Evolutionary conservation across 352 stramenopile genomes (phyloP).

Genomic region (Globisporangium spiculum): DNA sequence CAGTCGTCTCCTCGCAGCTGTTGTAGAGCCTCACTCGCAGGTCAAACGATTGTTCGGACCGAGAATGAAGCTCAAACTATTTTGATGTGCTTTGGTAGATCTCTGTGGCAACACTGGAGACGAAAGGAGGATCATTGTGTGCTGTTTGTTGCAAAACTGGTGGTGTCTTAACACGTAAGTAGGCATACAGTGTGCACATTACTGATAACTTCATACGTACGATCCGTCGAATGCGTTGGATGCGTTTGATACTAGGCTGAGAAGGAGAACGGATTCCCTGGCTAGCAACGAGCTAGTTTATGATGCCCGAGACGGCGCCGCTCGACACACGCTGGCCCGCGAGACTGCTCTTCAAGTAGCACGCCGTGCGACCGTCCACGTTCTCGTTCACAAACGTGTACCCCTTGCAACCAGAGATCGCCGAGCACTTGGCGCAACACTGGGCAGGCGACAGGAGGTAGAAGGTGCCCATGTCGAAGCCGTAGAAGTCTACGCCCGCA

Average conservation of each 20-base stretch:
- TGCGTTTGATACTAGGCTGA: no score
- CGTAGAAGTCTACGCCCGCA: conserved; percentile 42
- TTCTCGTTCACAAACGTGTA: conserved; percentile 47
- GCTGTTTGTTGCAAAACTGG: no score
- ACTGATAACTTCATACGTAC: no score
- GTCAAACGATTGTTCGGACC: no score
- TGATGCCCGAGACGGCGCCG: conserved; percentile 27
- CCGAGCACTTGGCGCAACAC: conserved; percentile 29
- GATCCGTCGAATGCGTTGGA: no score
- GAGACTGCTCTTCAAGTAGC: conserved; percentile 34
- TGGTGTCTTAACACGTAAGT: no score
- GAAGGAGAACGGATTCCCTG: no score
- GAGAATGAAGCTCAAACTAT: no score
- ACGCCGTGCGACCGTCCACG: conserved; percentile 24
- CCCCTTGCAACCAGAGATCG: conserved; percentile 25
- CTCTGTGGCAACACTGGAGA: no score
- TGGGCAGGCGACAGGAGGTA: conserved; percentile 24
- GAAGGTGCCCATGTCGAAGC: conserved; percentile 33
- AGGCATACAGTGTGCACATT: no score
- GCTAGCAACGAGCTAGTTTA: conserved; percentile 6
- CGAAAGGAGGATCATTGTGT: no score
- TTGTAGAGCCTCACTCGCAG: not conserved
- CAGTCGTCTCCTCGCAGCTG: not conserved
- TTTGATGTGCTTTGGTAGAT: no score
- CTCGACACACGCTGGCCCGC: conserved; percentile 7